Percentiles rank a stretch among this genome's conserved stretches.
These are phyloP conservation scores for Tillandsia fasciculata DNA, from an alignment of 176 grass and related monocot species.

Conservation along the genomic window DNA sequence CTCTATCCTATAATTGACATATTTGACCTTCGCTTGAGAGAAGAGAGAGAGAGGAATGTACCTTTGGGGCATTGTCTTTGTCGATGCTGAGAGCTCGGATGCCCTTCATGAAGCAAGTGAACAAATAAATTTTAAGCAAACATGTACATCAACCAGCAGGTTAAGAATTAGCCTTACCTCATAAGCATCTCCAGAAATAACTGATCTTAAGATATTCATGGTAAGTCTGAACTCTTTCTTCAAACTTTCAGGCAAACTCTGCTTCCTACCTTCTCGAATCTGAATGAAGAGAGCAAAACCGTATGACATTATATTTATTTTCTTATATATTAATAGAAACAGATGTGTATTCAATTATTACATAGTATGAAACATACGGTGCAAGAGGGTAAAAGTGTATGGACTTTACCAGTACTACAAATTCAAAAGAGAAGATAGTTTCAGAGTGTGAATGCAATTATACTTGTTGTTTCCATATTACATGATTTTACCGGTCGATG, in stretches of 20 bases:
- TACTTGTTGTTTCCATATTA: too few relatives aligned
- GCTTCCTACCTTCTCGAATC: slow-evolving; percentile 67
- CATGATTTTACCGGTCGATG: background rate
- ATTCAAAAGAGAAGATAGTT: too few relatives aligned
- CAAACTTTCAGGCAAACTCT: slow-evolving; percentile 72
- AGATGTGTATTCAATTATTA: background rate
- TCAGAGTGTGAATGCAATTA: too few relatives aligned
- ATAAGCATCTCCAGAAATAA: slow-evolving; percentile 58
- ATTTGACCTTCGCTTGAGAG: background rate
- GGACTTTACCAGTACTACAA: too few relatives aligned
- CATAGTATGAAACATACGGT: too few relatives aligned
- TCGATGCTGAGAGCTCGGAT: slow-evolving; percentile 92
- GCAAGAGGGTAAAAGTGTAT: too few relatives aligned
- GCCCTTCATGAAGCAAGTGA: slow-evolving; percentile 35
- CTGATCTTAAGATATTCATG: slow-evolving; percentile 70
- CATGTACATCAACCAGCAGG: background rate
- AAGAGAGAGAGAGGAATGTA: slow-evolving; percentile 8
- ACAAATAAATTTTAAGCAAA: slow-evolving; percentile 12
- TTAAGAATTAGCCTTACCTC: slow-evolving; percentile 42
- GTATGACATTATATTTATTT: slow-evolving; percentile 12
- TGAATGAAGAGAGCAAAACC: slow-evolving; percentile 17
- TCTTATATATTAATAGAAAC: background rate
- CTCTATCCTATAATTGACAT: too few relatives aligned
- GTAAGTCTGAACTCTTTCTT: slow-evolving; percentile 95
- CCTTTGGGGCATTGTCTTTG: slow-evolving; percentile 93